These are phyloP conservation scores for Paracoccidioides brasiliensis DNA, from an alignment of 2,329 filamentous ascomycete genomes.

Conservation along the genomic window DNA sequence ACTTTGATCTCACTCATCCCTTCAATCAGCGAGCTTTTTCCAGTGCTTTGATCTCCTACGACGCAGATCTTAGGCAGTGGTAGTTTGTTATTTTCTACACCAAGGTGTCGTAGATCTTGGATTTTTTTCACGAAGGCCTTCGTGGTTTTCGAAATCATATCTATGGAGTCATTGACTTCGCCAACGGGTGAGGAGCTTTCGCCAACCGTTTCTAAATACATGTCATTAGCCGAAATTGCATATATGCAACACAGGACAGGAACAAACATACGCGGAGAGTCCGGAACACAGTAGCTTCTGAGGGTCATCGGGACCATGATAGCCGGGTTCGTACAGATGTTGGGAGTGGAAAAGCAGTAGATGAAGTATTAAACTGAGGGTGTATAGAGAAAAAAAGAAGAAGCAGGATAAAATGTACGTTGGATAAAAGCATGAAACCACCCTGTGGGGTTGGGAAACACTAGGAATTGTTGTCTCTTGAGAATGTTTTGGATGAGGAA, in stretches of 20 bases:
- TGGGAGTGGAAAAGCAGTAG: not conserved
- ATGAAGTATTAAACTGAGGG: not conserved
- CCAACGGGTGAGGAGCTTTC: slow-evolving; percentile 1
- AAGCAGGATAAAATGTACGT: not conserved
- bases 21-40: slow-evolving; percentile 58
- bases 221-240: not conserved
- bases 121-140: slow-evolving; percentile 28
- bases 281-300: not conserved
- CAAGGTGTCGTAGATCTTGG: slow-evolving; percentile 54
- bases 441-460: not conserved
- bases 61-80: slow-evolving; percentile 68
- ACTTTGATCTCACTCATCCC: slow-evolving; percentile 56
- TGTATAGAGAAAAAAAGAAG: not conserved
- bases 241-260: not conserved
- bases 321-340: not conserved
- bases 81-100: slow-evolving; percentile 54
- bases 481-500: no score
- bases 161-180: slow-evolving; percentile 13
- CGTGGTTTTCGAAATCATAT: slow-evolving; percentile 22
- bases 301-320: not conserved
- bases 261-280: not conserved
- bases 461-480: not conserved
- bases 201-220: slow-evolving; percentile 4
- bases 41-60: slow-evolving; percentile 72
- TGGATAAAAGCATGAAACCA: no score